Conservation (phyloP, 495 filamentous ascomycete genomes). For the Sphaerosporella brunnea region DNA sequence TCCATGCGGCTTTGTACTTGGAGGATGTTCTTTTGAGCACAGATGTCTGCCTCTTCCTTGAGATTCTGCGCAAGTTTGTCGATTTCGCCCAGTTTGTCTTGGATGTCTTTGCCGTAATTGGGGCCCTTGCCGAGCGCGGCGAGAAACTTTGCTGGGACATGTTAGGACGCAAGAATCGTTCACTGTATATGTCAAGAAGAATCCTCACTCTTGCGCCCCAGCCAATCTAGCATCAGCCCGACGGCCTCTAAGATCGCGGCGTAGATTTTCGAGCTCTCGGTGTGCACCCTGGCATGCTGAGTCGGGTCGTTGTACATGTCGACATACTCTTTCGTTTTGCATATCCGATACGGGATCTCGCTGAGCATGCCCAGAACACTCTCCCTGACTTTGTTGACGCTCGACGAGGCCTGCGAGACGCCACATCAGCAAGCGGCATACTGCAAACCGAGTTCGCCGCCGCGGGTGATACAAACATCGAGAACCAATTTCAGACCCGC, state of each 20-base stretch:
- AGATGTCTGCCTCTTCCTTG: constrained; percentile 5
- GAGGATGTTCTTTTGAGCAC: neutral
- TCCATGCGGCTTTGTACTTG: neutral
- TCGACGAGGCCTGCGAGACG: too few species aligned
- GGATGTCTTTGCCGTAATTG: constrained; percentile 4
- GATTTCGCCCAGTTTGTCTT: constrained; percentile 1
- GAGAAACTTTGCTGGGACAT: neutral
- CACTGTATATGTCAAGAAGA: neutral
- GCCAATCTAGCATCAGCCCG: constrained; percentile 2
- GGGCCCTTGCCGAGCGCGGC: neutral
- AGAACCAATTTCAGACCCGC: constrained; percentile 4
- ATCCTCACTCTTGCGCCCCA: constrained; percentile 1
- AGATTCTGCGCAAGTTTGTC: neutral
- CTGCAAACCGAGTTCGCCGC: too few species aligned
- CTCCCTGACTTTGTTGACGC: neutral
- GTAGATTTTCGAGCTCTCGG: constrained; percentile 3
- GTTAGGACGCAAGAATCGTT: neutral
- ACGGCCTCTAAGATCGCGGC: constrained; percentile 3
- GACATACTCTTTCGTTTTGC: neutral
- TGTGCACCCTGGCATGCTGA: constrained; percentile 3
- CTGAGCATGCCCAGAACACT: constrained; percentile 3
- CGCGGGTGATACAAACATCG: constrained; percentile 1
- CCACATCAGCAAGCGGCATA: too few species aligned
- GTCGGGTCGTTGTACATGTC: neutral
- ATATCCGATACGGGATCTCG: constrained; percentile 1